phyloP scores from a whole-genome alignment of 176 grass and related monocot species.

The Hordeum marinum region DNA sequence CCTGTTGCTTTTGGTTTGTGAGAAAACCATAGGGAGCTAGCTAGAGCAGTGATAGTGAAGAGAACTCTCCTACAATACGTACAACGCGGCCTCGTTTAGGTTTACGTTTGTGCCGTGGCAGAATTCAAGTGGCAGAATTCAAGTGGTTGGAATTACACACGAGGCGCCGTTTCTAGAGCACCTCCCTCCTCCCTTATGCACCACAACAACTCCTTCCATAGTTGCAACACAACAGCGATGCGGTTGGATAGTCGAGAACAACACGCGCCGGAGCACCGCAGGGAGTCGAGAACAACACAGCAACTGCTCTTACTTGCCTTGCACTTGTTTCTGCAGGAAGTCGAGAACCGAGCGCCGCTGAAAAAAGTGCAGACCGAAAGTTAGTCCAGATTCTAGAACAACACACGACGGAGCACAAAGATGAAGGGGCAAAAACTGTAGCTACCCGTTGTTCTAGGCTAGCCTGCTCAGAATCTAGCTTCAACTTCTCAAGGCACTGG shows the following conservation, averaged over 20 bases:
- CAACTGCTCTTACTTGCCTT: conserved; percentile 23
- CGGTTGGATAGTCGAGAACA: no score
- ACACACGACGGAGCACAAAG: background rate
- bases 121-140: background rate
- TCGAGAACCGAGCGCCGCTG: conserved; percentile 71
- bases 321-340: conserved; percentile 65
- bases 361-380: background rate
- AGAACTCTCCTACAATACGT: background rate
- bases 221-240: background rate
- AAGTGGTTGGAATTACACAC: background rate
- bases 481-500: conserved; percentile 81
- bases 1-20: no score
- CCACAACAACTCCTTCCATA: background rate
- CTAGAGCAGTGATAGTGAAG: background rate
- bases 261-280: no score
- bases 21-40: no score
- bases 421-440: background rate
- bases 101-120: background rate
- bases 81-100: background rate
- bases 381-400: conserved; percentile 6
- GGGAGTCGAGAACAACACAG: no score
- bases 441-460: conserved; percentile 58
- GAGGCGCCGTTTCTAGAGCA: background rate
- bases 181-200: background rate
- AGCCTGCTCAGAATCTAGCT: conserved; percentile 58